Conservation (phyloP, 2,329 filamentous ascomycete species). For the Aureobasidium sp. region DNA sequence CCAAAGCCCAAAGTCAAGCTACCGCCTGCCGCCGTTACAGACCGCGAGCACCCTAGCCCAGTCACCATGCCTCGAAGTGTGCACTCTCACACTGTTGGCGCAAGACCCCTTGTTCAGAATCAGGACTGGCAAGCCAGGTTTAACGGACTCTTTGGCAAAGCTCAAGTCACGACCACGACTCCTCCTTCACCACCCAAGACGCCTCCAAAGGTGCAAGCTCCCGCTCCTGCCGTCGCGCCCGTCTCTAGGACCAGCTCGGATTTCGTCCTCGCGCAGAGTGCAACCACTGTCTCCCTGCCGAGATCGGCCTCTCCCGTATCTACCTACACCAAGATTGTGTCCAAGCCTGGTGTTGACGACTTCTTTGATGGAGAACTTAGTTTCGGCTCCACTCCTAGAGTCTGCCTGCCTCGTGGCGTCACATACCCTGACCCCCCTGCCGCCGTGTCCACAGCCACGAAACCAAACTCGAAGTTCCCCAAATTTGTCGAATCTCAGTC, state of each 20-base stretch:
- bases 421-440: slow-evolving; percentile 19
- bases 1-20: slow-evolving; percentile 73
- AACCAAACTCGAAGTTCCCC: slow-evolving; percentile 3
- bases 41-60: slow-evolving; percentile 32
- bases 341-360: slow-evolving; percentile 35
- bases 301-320: slow-evolving; percentile 18
- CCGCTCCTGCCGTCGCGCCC: slow-evolving; percentile 26
- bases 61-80: slow-evolving; percentile 36
- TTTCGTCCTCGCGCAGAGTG: slow-evolving; percentile 60
- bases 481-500: slow-evolving; percentile 8
- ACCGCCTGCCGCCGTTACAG: slow-evolving; percentile 50
- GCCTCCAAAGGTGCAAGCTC: slow-evolving; percentile 32
- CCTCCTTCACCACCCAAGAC: slow-evolving; percentile 33
- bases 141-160: slow-evolving; percentile 66
- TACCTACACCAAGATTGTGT: slow-evolving; percentile 25
- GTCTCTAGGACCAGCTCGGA: slow-evolving; percentile 35
- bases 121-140: slow-evolving; percentile 74
- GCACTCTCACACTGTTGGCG: slow-evolving; percentile 33
- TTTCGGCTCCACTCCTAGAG: slow-evolving; percentile 39
- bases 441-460: not conserved
- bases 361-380: slow-evolving; percentile 40
- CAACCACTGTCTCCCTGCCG: slow-evolving; percentile 69
- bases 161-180: slow-evolving; percentile 37
- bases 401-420: slow-evolving; percentile 25
- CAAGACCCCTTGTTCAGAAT: slow-evolving; percentile 40